A percentile compares a stretch with the other conserved stretches of the same genome.
These are phyloP conservation scores for Cyanidium caldarium DNA, from an alignment of 23 red algal genomes.

Conservation along the genomic window DNA sequence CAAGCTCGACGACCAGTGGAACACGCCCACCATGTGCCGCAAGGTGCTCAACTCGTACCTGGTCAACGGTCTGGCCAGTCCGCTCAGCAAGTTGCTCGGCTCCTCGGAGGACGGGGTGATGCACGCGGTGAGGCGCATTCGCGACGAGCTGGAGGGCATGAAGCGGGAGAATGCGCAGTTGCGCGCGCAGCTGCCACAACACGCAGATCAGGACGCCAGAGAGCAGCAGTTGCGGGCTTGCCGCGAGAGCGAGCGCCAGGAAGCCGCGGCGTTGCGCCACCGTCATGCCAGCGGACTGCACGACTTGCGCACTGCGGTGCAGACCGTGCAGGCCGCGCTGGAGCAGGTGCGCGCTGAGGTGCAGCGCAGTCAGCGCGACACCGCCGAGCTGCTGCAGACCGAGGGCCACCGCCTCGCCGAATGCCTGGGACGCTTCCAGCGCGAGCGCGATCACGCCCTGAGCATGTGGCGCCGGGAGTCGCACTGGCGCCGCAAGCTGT, in stretches of 20 bases:
- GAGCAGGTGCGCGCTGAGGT: conserved; percentile 21
- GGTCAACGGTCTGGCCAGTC: background rate
- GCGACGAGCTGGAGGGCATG: conserved; percentile 7
- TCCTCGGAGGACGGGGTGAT: conserved; percentile 5
- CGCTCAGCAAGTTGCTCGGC: conserved; percentile 1
- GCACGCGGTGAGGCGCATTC: background rate
- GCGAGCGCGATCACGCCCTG: background rate
- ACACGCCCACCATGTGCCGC: background rate
- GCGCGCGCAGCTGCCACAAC: conserved; percentile 14
- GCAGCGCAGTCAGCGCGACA: background rate
- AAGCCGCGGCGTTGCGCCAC: too few species aligned
- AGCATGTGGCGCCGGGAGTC: conserved; percentile 41
- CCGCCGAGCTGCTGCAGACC: background rate
- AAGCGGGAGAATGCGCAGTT: conserved; percentile 14
- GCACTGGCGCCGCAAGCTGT: conserved; percentile 57
- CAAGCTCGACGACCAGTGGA: background rate
- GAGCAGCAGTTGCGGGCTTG: too few species aligned
- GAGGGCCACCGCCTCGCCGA: background rate
- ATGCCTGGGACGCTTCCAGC: background rate
- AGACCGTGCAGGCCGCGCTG: conserved; percentile 10
- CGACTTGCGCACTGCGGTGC: too few species aligned
- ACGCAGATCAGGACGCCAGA: too few species aligned
- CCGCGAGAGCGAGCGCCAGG: too few species aligned
- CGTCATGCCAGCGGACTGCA: too few species aligned
- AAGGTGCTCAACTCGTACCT: conserved; percentile 4